Percentiles rank a stretch among this genome's conserved stretches.
These are phyloP conservation scores for Cordyceps farinosa DNA, from an alignment of 2,329 filamentous ascomycete genomes.

Conservation along the genomic window DNA sequence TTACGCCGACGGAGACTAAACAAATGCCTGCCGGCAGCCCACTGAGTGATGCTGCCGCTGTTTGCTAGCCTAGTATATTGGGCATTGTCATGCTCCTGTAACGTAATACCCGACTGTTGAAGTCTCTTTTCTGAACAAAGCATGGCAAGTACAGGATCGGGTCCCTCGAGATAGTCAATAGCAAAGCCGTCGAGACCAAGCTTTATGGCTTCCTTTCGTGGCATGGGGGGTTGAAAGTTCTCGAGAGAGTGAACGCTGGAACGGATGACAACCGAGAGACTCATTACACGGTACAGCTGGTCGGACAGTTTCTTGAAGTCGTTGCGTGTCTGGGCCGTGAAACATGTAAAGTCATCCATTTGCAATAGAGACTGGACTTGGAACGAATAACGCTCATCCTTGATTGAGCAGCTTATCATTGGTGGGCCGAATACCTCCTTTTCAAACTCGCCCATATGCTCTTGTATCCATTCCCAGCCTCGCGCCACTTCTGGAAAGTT, in stretches of 20 bases:
- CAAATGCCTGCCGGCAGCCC: conserved; percentile 62
- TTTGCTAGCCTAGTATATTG: conserved; percentile 64
- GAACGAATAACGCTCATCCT: conserved; percentile 62
- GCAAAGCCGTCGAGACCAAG: conserved; percentile 77
- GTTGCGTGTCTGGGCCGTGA: conserved; percentile 71
- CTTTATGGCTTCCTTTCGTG: conserved; percentile 49
- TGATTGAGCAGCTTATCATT: conserved; percentile 74
- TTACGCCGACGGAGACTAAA: conserved; percentile 66
- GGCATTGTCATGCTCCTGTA: conserved; percentile 59
- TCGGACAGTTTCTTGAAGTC: conserved; percentile 73
- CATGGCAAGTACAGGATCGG: conserved; percentile 80
- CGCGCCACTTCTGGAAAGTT: conserved; percentile 60
- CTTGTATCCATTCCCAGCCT: conserved; percentile 80
- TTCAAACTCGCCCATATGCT: conserved; percentile 66
- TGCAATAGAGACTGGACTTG: conserved; percentile 51
- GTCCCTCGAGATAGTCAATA: conserved; percentile 74
- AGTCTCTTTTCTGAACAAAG: conserved; percentile 71
- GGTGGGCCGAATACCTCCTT: conserved; percentile 78
- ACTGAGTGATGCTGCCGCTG: conserved; percentile 58
- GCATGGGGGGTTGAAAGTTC: conserved; percentile 53
- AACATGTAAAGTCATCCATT: conserved; percentile 54
- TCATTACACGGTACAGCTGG: conserved; percentile 60
- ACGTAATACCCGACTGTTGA: conserved; percentile 63
- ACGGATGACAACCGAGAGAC: conserved; percentile 69
- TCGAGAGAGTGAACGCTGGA: conserved; percentile 52